Percentiles rank a stretch among this genome's conserved stretches.
These are phyloP conservation scores for Axilococcus clingmanii DNA, from an alignment of 139 green algal species.

Conservation along the genomic window DNA sequence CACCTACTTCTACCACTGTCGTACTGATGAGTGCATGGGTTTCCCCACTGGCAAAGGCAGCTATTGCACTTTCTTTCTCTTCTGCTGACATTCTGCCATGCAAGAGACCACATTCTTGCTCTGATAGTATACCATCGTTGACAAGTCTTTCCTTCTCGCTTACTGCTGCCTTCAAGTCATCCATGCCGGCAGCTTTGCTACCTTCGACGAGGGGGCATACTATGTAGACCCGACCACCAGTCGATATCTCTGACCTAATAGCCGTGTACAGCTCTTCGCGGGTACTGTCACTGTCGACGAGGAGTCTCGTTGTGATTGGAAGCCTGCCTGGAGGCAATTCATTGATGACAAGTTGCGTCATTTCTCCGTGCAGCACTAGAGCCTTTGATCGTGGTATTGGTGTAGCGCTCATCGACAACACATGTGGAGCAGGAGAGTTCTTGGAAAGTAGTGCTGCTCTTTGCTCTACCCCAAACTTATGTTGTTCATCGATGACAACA, in stretches of 20 bases:
- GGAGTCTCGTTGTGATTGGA: conserved; percentile 36
- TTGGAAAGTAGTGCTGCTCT: conserved; percentile 49
- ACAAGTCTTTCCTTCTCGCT: conserved; percentile 32
- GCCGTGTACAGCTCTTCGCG: conserved; percentile 28
- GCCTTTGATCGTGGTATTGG: conserved; percentile 91
- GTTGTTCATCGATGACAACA: conserved; percentile 90
- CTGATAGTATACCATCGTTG: conserved; percentile 31
- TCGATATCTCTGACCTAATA: conserved; percentile 44
- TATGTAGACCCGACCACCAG: conserved; percentile 37
- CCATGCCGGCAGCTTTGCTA: conserved; percentile 5
- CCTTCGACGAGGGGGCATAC: conserved; percentile 49
- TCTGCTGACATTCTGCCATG: conserved; percentile 58
- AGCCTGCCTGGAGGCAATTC: conserved; percentile 59
- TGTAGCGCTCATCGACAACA: conserved; percentile 90
- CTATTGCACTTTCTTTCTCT: conserved; percentile 46
- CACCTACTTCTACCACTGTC: conserved; percentile 84
- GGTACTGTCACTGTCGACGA: conserved; percentile 23
- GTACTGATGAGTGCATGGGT: conserved; percentile 69
- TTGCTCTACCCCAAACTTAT: conserved; percentile 89
- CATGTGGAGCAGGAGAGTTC: conserved; percentile 53
- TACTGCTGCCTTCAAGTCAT: conserved; percentile 17
- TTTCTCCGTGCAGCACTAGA: conserved; percentile 59
- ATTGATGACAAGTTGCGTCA: conserved; percentile 42
- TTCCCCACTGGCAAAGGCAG: conserved; percentile 45
- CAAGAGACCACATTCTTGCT: conserved; percentile 43